phyloP scores from a whole-genome alignment of 768 basidiomycete species.

The Candolleomyces eurysporus region DNA sequence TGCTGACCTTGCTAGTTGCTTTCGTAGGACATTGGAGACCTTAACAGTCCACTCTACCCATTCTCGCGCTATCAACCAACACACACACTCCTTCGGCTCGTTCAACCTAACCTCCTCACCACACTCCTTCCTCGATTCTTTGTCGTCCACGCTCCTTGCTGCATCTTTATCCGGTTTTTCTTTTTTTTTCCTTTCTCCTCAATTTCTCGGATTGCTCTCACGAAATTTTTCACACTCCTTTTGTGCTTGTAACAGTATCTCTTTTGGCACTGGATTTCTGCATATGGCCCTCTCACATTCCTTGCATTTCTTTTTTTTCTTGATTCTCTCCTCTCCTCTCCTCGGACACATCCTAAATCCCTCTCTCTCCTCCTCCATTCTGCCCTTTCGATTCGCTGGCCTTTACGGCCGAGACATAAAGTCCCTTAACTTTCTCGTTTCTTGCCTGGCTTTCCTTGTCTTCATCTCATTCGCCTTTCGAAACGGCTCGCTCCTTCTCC shows the following conservation, averaged over 20 bases:
- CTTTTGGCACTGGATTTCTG: neutral
- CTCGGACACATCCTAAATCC: no score
- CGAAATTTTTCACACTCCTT: constrained; percentile 3
- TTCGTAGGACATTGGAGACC: neutral
- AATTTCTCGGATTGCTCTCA: neutral
- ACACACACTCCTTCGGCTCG: constrained; percentile 1
- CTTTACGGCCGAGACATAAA: no score
- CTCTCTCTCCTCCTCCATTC: no score
- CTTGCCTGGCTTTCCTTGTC: no score
- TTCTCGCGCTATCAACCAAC: neutral
- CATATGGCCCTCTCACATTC: no score
- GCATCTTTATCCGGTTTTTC: neutral
- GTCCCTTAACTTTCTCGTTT: no score
- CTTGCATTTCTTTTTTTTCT: no score
- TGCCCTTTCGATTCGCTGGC: no score
- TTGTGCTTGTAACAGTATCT: neutral
- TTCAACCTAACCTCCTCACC: neutral
- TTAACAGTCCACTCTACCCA: neutral
- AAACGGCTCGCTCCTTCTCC: no score
- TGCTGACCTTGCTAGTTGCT: neutral
- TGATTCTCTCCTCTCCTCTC: no score
- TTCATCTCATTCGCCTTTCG: no score
- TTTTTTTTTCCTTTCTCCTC: neutral
- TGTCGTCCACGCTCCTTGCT: constrained; percentile 1
- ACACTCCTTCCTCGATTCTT: neutral